Conservation (phyloP, 2,329 filamentous ascomycete species). For the Rhynchosporium secalis region DNA sequence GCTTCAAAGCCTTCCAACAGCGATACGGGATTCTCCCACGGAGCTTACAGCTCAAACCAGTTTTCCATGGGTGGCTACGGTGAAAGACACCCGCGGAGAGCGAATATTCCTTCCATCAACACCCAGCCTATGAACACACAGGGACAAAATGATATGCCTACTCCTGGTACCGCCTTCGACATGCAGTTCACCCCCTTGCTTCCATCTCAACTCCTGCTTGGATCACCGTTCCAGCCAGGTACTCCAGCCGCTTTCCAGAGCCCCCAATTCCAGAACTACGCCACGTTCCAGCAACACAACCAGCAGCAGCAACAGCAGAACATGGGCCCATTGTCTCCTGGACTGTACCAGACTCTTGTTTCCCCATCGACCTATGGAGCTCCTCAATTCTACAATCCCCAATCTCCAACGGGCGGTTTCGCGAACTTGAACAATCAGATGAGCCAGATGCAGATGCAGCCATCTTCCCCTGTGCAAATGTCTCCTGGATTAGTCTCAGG, state of each 20-base stretch:
- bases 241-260: constrained; percentile 88
- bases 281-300: constrained; percentile 68
- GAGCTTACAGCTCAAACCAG: constrained; percentile 84
- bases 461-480: constrained; percentile 74
- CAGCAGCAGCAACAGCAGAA: constrained; percentile 59
- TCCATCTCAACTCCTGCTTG: constrained; percentile 89
- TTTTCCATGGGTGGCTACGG: constrained; percentile 72
- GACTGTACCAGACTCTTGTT: constrained; percentile 80
- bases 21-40: constrained; percentile 89
- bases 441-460: constrained; percentile 50
- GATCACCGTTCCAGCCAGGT: constrained; percentile 94
- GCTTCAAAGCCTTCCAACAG: constrained; percentile 80
- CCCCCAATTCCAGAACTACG: constrained; percentile 86
- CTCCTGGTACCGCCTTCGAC: constrained; percentile 85
- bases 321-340: constrained; percentile 75
- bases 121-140: constrained; percentile 65
- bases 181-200: constrained; percentile 98
- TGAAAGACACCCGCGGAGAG: constrained; percentile 80
- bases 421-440: constrained; percentile 48
- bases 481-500: constrained; percentile 80
- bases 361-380: constrained; percentile 82
- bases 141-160: constrained; percentile 70
- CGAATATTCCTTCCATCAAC: constrained; percentile 90
- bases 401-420: constrained; percentile 77
- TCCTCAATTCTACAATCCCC: constrained; percentile 78